These are phyloP conservation scores for Trichoderma atroviride DNA, from an alignment of 2,329 filamentous ascomycete genomes.

Conservation along the genomic window DNA sequence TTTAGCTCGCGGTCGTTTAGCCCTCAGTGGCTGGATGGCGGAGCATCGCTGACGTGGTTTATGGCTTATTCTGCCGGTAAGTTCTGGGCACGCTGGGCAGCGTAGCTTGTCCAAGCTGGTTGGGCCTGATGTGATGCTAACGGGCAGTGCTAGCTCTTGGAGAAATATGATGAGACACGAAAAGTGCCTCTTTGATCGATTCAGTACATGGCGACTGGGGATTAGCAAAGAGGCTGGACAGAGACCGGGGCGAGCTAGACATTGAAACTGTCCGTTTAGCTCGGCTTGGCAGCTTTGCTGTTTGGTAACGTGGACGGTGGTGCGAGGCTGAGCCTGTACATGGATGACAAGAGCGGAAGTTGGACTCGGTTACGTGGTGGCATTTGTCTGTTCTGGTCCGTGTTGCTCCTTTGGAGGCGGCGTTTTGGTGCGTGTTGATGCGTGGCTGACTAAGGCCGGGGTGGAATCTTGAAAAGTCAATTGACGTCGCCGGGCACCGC, in stretches of 20 bases:
- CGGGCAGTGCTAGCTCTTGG: constrained; percentile 24
- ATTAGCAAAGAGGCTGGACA: background rate
- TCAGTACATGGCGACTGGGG: background rate
- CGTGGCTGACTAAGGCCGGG: constrained; percentile 8
- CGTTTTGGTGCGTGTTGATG: background rate
- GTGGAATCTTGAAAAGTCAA: background rate
- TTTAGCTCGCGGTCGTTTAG: constrained; percentile 71
- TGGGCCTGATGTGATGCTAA: constrained; percentile 13
- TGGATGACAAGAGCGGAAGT: background rate
- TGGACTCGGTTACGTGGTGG: background rate
- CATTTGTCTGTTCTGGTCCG: background rate
- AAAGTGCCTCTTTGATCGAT: background rate
- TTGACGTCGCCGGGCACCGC: constrained; percentile 3
- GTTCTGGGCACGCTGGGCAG: constrained; percentile 34
- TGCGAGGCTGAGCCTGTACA: constrained; percentile 12
- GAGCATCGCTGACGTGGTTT: constrained; percentile 84
- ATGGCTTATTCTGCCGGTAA: constrained; percentile 75
- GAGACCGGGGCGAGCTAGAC: background rate
- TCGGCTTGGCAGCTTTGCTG: constrained; percentile 1
- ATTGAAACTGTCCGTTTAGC: background rate
- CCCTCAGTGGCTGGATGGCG: constrained; percentile 73
- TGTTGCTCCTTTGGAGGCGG: background rate
- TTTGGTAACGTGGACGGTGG: background rate
- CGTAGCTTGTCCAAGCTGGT: constrained; percentile 23
- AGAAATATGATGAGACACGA: constrained; percentile 13